phyloP scores from a whole-genome alignment of 2,329 filamentous ascomycete species.

The Blumeria hordei region DNA sequence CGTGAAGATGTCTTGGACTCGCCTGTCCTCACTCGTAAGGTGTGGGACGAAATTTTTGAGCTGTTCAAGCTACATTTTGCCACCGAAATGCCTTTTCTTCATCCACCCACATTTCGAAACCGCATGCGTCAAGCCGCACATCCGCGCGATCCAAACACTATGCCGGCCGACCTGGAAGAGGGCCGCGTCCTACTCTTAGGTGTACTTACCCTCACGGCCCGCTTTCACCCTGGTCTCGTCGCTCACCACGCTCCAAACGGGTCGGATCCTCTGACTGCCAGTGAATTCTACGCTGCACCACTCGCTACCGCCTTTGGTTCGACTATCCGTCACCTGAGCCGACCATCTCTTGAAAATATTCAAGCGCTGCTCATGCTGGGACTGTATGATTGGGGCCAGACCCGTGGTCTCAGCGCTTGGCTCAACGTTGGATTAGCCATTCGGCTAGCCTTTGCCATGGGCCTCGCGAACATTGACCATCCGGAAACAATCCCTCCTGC shows the following conservation, averaged over 20 bases:
- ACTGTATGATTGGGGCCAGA: constrained; percentile 47
- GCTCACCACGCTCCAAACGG: constrained; percentile 18
- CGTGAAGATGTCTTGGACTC: constrained; percentile 37
- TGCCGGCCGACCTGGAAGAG: constrained; percentile 16
- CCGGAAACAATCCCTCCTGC: constrained; percentile 9
- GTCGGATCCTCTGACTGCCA: constrained; percentile 28
- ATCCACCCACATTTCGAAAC: constrained; percentile 36
- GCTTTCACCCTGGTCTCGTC: constrained; percentile 38
- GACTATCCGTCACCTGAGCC: constrained; percentile 22
- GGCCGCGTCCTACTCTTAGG: constrained; percentile 36
- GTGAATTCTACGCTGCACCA: constrained; percentile 38
- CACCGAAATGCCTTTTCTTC: constrained; percentile 47
- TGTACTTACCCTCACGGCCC: constrained; percentile 42
- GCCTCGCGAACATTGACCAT: constrained; percentile 31
- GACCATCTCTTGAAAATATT: constrained; percentile 34
- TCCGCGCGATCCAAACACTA: constrained; percentile 9
- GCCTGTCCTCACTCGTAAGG: constrained; percentile 32
- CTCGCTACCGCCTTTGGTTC: constrained; percentile 27
- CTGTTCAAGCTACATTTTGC: constrained; percentile 49
- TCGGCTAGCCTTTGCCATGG: constrained; percentile 33
- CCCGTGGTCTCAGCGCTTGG: constrained; percentile 36
- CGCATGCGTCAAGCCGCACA: constrained; percentile 22
- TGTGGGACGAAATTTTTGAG: constrained; percentile 46
- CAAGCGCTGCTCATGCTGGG: constrained; percentile 48
- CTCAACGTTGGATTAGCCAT: constrained; percentile 38